These are phyloP conservation scores for Groenewaldozyma salmanticensis DNA, from an alignment of 805 yeast species.

Conservation along the genomic window DNA sequence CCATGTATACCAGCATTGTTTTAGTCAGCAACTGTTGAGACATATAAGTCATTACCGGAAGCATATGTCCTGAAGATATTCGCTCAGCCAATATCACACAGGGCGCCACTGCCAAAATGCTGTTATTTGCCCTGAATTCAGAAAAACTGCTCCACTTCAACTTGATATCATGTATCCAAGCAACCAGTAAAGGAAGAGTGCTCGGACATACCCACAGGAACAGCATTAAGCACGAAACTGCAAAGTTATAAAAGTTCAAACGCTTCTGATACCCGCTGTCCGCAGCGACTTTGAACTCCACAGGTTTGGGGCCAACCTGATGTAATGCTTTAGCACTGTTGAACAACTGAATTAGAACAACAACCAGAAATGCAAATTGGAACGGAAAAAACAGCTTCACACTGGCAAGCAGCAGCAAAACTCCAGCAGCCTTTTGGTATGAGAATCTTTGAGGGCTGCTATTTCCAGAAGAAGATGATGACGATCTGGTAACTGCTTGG, in stretches of 20 bases:
- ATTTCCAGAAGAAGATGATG: background rate
- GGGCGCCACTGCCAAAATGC: conserved; percentile 67
- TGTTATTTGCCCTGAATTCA: conserved; percentile 82
- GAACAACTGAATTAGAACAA: conserved; percentile 43
- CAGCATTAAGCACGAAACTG: conserved; percentile 51
- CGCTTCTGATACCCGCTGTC: background rate
- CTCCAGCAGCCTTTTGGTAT: background rate
- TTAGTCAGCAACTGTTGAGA: conserved; percentile 22
- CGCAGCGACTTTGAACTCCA: background rate
- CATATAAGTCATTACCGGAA: conserved; percentile 31
- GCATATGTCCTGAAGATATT: conserved; percentile 39
- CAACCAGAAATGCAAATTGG: conserved; percentile 63
- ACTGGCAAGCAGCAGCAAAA: conserved; percentile 28
- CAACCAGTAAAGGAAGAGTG: conserved; percentile 66
- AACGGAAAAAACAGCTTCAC: conserved; percentile 66
- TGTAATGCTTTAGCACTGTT: background rate
- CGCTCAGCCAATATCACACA: conserved; percentile 50
- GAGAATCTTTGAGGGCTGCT: background rate
- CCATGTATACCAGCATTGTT: conserved; percentile 40
- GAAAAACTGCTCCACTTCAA: conserved; percentile 57
- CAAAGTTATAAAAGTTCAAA: conserved; percentile 42
- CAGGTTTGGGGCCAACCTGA: too few species aligned
- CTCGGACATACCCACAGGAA: conserved; percentile 76
- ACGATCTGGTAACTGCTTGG: too few species aligned
- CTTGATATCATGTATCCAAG: conserved; percentile 70